phyloP scores from a whole-genome alignment of 2,329 filamentous ascomycete genomes.

The Metarhizium anisopliae region DNA sequence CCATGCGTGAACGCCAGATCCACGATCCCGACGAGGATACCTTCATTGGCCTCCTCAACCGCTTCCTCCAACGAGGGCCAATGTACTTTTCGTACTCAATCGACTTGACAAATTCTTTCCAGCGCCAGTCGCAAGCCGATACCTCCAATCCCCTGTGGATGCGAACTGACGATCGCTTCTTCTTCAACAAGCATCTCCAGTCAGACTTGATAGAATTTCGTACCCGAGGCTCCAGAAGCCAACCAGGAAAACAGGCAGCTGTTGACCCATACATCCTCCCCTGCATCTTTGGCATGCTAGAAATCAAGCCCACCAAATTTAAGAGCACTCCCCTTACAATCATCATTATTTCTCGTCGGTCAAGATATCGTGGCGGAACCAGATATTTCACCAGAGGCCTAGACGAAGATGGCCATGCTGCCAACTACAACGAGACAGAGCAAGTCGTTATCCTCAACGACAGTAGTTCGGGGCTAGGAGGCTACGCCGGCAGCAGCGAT shows the following conservation, averaged over 20 bases:
- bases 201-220: slow-evolving; percentile 88
- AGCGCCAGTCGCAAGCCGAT: slow-evolving; percentile 77
- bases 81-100: slow-evolving; percentile 99
- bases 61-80: slow-evolving; percentile 70
- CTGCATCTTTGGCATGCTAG: slow-evolving; percentile 92
- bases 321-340: slow-evolving; percentile 80
- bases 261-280: slow-evolving; percentile 90
- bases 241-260: slow-evolving; percentile 61
- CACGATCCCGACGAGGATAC: slow-evolving; percentile 91
- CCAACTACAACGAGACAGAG: slow-evolving; percentile 98
- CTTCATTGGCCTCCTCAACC: slow-evolving; percentile 75
- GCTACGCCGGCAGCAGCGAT: slow-evolving; percentile 68
- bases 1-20: slow-evolving; percentile 83
- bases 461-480: slow-evolving; percentile 60
- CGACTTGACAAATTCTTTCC: slow-evolving; percentile 94
- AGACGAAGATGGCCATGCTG: slow-evolving; percentile 89
- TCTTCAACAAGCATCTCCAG: slow-evolving; percentile 94
- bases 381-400: slow-evolving; percentile 92
- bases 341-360: slow-evolving; percentile 79
- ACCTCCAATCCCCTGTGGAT: slow-evolving; percentile 72
- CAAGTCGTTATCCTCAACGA: slow-evolving; percentile 89
- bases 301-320: slow-evolving; percentile 78
- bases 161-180: slow-evolving; percentile 92
- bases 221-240: slow-evolving; percentile 49
- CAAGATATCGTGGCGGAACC: slow-evolving; percentile 80